Conservation (phyloP, 768 basidiomycete species). For the Gymnopilus dilepis region DNA sequence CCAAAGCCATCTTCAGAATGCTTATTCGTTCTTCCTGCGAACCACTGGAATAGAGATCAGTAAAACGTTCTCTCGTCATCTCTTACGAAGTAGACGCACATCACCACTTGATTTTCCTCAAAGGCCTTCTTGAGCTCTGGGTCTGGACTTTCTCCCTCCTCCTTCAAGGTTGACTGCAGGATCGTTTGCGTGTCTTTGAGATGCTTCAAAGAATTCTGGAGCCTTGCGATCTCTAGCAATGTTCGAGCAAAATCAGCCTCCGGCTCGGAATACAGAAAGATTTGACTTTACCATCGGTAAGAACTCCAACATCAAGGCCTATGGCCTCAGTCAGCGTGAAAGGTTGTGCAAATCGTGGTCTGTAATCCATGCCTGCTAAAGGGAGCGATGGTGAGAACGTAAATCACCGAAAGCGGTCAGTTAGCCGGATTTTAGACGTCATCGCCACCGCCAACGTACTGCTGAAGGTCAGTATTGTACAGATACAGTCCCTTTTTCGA, state of each 20-base stretch:
- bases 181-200: constrained; percentile 65
- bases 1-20: constrained; percentile 69
- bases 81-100: constrained; percentile 48
- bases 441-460: too few species aligned
- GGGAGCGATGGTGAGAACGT: not conserved
- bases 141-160: constrained; percentile 49
- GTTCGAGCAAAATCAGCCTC: not conserved
- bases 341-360: constrained; percentile 72
- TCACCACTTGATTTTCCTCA: constrained; percentile 74
- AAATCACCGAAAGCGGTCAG: too few species aligned
- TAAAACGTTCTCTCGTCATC: not conserved
- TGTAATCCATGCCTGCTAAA: constrained; percentile 59
- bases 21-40: constrained; percentile 80
- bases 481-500: too few species aligned
- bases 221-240: constrained; percentile 70
- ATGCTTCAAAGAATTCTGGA: constrained; percentile 72
- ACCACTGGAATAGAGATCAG: constrained; percentile 48
- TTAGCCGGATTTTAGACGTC: not conserved
- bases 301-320: constrained; percentile 65
- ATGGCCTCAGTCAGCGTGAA: constrained; percentile 73
- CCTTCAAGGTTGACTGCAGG: constrained; percentile 52
- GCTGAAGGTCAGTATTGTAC: too few species aligned
- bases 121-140: constrained; percentile 63
- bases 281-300: constrained; percentile 65
- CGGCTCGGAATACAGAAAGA: constrained; percentile 3